Base-by-base conservation (phyloP, 495 filamentous ascomycete genomes). In the Durotheca rogersii region DNA sequence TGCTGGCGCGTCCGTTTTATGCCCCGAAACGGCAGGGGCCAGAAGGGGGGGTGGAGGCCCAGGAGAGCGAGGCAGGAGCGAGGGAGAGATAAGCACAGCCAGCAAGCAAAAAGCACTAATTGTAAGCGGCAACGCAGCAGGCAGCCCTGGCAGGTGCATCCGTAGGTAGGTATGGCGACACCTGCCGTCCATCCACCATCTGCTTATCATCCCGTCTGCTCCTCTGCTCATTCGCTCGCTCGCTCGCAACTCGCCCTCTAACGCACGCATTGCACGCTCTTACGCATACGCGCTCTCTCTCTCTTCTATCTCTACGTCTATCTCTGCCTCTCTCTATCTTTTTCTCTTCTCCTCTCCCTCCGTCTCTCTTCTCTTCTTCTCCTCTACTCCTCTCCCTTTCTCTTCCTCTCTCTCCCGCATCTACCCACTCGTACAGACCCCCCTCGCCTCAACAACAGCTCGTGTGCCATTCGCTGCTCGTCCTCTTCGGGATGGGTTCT, bases 401-500 rank as follows among this genome's bases (percentile, higher is more conserved):
- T 44, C 16, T 17, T 21, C 21, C 17, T 17, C 31, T 14, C n/a
- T 20, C 10, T 39, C 44, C n/a, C n/a, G n/a, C n/a, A n/a, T n/a
- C n/a, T n/a, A n/a, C n/a, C n/a, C n/a, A n/a, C n/a, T n/a, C n/a
- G n/a, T n/a, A n/a, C n/a, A n/a, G n/a, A n/a, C n/a, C n/a, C n/a
- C n/a, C n/a, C n/a, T n/a, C n/a, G n/a, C n/a, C n/a, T n/a, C n/a
- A n/a, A n/a, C n/a, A n/a, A n/a, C n/a, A n/a, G n/a, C 36, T 31
- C 23, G 14, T 49, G 36, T 36, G 41, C 31, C 44, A 48, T 53
- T 53, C 50, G 45, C 41, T 42, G 20, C 35, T 29, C 18, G 14
- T 50, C 27, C 2, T 44, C 34, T 59, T 59, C 56, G 56, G 56
- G 49, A 59, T 53, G 39, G 41, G 4, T 45, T 6, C n/a, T 47